Evolutionary conservation across 2,329 filamentous ascomycete species (phyloP), one percentile per base, ranked within the genome.

Genomic region (Paraconiothyrium brasiliense): DNA sequence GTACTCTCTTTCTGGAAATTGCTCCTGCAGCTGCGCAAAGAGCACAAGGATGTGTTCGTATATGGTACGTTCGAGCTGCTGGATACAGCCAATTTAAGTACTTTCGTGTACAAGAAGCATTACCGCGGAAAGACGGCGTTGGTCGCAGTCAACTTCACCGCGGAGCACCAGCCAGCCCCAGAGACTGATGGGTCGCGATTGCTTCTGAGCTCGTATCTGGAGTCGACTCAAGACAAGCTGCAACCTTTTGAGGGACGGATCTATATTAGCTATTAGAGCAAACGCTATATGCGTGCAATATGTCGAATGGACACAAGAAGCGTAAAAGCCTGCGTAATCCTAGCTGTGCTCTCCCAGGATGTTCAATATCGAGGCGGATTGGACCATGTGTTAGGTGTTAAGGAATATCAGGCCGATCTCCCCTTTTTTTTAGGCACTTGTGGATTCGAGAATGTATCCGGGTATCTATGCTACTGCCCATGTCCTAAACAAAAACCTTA

Each of bases 41-140:
- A 84, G 49, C 81, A 87, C 69, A 83, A 83, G 48, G 85, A 91
- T 62, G 72, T 91, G 1, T 87, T 92, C 60, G 85, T 92, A 3
- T 91, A 92, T 67, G 90, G 90, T 0, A 80, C 86, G 57, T 92
- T 91, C 63, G 81, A 83, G 54, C 67, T 85, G 27, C 73, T 90
- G 1, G 84, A 86, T 0, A 75, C 80, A 0, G 80, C 87, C 4
- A 84, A 87, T 35, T 71, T 79, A 60, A 76, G 84, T 30, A 76
- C 87, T 0, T 90, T 91, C 68, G 82, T 85, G 10, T 80, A 79
- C 54, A 69, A 68, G 57, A 81, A 81, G 67, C 68, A 58, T n/a
- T 72, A 64, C 34, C 68, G 68, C 61, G 73, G 71, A 6, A 73
- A 70, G 57, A 72, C 60, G 8, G 78, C 76, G 2, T 54, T 80